Evolutionary conservation across 768 basidiomycete species (phyloP).

Genomic region (Suillus lakei): DNA sequence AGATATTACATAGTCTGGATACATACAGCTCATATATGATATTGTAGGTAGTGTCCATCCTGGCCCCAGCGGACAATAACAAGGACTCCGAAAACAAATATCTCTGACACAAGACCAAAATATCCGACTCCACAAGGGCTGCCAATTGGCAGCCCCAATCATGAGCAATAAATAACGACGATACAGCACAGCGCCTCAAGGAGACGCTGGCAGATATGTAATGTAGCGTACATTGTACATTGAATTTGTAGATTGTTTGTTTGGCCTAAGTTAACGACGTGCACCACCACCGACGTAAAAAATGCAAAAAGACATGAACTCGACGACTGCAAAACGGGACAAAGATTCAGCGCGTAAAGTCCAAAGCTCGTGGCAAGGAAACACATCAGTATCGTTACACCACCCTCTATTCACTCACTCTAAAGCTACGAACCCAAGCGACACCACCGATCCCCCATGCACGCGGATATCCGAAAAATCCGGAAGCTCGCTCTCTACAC

Average conservation of each 20-base stretch:
- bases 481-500: conserved; percentile 14
- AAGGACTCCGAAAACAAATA: too few relatives aligned
- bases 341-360: neutral
- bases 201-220: neutral
- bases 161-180: neutral
- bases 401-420: conserved; percentile 17
- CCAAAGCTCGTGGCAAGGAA: neutral
- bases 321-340: neutral
- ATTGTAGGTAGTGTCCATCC: too few relatives aligned
- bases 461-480: conserved; percentile 24
- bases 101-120: too few relatives aligned
- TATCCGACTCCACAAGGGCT: neutral
- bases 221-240: neutral
- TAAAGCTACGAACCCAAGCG: conserved; percentile 52
- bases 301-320: neutral
- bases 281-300: neutral
- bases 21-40: too few relatives aligned
- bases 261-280: neutral
- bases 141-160: neutral
- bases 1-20: too few relatives aligned
- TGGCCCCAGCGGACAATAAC: too few relatives aligned
- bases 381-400: neutral
- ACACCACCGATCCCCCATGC: conserved; percentile 50
- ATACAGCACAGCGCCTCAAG: neutral
- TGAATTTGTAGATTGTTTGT: neutral